Base-by-base conservation (phyloP, 2,329 filamentous ascomycete species). In the Arthrobotrys pseudoclavata region DNA sequence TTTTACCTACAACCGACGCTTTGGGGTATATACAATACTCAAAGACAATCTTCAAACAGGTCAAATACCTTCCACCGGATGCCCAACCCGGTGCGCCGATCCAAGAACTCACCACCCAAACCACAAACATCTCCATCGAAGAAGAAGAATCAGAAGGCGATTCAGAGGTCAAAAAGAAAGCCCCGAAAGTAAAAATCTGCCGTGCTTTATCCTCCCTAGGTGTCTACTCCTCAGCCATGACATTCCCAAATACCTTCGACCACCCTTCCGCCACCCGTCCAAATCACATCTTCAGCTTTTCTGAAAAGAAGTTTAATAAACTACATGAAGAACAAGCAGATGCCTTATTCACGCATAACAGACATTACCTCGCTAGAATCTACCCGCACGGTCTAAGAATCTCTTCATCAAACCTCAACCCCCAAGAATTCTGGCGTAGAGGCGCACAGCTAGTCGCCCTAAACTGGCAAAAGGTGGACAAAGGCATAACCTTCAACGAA, bases 401-500 rank as follows among this genome's bases (percentile, higher is more conserved):
- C n/a, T 86, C 85, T 74, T 91, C 89, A 0, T 89, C 88, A 1
- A 91, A 91, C 79, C 85, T 89, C 15, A 88, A 91, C 78, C 89
- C 89, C 1, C 85, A 87, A 0, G 86, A 89, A 52, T 89, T 89
- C 83, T 91, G 89, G 89, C 85, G 89, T 5, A 86, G 87, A 40
- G 89, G 89, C 13, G 88, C 90, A 0, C 89, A 91, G 80, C 88
- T 91, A 69, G 89, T 90, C 12, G 90, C 89, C 0, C 84, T 91
- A 78, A 91, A 91, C 81, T 91, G 89, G 88, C 89, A 91, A 80
- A 87, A 86, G 69, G 85, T 87, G 71, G 89, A 91, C 80, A 87
- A 87, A 53, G 89, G 88, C 18, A 90, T 89, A 86, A 91, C 91
- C 89, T 86, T 91, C 34, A 91, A 91, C 80, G 86, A 89, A 79